These are phyloP conservation scores for Penicillium ucsense DNA, from an alignment of 495 filamentous ascomycete species.

Conservation along the genomic window DNA sequence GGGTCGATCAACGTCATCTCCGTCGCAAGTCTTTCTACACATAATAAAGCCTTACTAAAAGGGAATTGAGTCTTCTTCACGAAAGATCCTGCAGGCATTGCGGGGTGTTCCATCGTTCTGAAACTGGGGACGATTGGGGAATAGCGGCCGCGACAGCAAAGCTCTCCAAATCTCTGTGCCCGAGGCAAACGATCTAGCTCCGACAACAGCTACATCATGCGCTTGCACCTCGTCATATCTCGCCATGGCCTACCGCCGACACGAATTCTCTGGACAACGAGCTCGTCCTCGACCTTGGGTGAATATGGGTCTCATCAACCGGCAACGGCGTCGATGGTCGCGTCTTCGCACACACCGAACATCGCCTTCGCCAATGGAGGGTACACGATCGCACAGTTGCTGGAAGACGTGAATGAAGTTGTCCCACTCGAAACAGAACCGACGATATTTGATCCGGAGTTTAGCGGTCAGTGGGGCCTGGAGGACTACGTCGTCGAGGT, in stretches of 20 bases:
- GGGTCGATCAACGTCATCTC: background rate
- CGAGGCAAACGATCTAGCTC: constrained; percentile 8
- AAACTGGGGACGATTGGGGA: too few species aligned
- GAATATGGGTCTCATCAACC: constrained; percentile 15
- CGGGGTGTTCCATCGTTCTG: too few species aligned
- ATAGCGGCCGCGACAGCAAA: background rate
- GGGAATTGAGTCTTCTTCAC: too few species aligned
- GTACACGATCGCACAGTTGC: constrained; percentile 67
- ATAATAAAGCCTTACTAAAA: too few species aligned
- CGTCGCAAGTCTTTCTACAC: too few species aligned
- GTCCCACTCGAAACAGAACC: constrained; percentile 69
- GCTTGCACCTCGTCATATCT: constrained; percentile 72
- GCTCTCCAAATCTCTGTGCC: background rate
- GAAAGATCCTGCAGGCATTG: too few species aligned
- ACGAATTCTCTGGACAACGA: constrained; percentile 61
- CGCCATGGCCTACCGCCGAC: constrained; percentile 71
- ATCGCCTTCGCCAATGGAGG: constrained; percentile 41
- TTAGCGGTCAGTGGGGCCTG: constrained; percentile 62
- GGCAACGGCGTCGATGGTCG: constrained; percentile 25
- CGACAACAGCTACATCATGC: constrained; percentile 42
- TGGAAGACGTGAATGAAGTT: constrained; percentile 74
- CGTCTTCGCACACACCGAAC: constrained; percentile 31
- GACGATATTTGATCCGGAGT: constrained; percentile 25
- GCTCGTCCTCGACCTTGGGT: constrained; percentile 21
- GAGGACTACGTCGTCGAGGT: constrained; percentile 91